A percentile compares a stretch with the other conserved stretches of the same genome.
These are phyloP conservation scores for Backusella circina DNA, from an alignment of 192 early-diverging fungal species.

Conservation along the genomic window DNA sequence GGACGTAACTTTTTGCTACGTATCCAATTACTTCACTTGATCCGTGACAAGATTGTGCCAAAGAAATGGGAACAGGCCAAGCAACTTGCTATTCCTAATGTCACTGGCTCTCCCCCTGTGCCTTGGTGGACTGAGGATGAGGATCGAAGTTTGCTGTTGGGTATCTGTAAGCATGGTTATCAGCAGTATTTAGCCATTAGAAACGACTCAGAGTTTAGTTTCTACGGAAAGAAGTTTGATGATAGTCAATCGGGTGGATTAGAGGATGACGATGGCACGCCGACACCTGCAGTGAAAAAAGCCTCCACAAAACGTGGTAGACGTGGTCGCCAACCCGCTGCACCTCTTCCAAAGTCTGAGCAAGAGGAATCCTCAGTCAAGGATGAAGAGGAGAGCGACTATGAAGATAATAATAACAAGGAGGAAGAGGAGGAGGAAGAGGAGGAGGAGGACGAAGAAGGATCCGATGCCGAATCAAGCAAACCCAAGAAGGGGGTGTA, in stretches of 20 bases:
- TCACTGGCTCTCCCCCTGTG: conserved; percentile 54
- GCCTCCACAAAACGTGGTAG: neutral
- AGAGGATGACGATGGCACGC: conserved; percentile 29
- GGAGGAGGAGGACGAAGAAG: neutral
- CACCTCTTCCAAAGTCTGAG: neutral
- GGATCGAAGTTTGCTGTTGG: conserved; percentile 76
- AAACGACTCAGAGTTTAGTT: conserved; percentile 50
- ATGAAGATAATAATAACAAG: neutral
- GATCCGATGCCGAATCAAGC: neutral
- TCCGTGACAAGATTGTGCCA: conserved; percentile 68
- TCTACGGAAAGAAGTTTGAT: conserved; percentile 49
- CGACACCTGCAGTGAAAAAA: neutral
- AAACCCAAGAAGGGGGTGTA: conserved; percentile 21
- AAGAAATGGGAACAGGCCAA: conserved; percentile 59
- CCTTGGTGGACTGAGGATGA: conserved; percentile 73
- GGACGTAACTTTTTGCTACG: conserved; percentile 65
- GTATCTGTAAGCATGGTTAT: conserved; percentile 78
- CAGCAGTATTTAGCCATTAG: conserved; percentile 44
- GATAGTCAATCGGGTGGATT: conserved; percentile 30
- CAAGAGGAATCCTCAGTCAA: neutral
- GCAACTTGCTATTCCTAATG: conserved; percentile 59
- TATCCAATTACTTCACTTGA: conserved; percentile 69
- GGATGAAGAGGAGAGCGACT: neutral
- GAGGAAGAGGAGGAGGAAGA: neutral
- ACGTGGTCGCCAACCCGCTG: neutral